A percentile compares a stretch with the other conserved stretches of the same genome.
Conservation (phyloP, 2,329 filamentous ascomycete genomes). For the Nemania diffusa region DNA sequence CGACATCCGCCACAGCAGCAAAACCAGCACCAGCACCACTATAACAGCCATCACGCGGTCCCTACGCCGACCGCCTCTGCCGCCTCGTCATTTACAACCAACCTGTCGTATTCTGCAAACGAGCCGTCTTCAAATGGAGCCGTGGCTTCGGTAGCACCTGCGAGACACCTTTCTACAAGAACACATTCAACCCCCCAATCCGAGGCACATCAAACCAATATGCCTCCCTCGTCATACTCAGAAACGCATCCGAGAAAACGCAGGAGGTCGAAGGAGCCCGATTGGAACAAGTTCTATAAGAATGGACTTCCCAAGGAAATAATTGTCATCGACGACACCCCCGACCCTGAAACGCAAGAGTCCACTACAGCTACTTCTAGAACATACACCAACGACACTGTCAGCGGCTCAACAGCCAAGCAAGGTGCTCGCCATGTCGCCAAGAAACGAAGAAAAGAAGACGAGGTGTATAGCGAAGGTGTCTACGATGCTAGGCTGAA, state of each 20-base stretch:
- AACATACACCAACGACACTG: constrained; percentile 51
- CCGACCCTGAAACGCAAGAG: constrained; percentile 62
- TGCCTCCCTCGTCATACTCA: constrained; percentile 50
- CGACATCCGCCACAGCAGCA: constrained; percentile 40
- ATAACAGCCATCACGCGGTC: constrained; percentile 3
- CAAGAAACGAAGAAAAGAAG: constrained; percentile 79
- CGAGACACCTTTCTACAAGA: constrained; percentile 48
- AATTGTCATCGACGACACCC: constrained; percentile 82
- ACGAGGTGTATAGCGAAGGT: constrained; percentile 71
- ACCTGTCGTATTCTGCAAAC: constrained; percentile 39
- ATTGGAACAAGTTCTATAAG: constrained; percentile 85
- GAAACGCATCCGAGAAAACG: constrained; percentile 59
- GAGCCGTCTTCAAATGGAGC: constrained; percentile 52
- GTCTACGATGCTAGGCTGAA: constrained; percentile 77
- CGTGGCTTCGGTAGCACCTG: constrained; percentile 48
- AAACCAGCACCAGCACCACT: constrained; percentile 31
- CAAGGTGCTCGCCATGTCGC: constrained; percentile 61
- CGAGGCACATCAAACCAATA: constrained; percentile 50
- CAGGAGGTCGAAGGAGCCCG: constrained; percentile 71
- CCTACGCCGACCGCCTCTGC: constrained; percentile 26
- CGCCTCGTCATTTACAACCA: constrained; percentile 47
- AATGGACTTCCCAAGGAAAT: constrained; percentile 86
- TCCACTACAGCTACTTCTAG: constrained; percentile 49
- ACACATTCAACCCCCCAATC: constrained; percentile 50
- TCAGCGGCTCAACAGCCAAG: constrained; percentile 44